Percentiles rank a stretch among this genome's conserved stretches.
Evolutionary conservation across 2,329 filamentous ascomycete genomes (phyloP).

Genomic region (Arachnomyces sp.): DNA sequence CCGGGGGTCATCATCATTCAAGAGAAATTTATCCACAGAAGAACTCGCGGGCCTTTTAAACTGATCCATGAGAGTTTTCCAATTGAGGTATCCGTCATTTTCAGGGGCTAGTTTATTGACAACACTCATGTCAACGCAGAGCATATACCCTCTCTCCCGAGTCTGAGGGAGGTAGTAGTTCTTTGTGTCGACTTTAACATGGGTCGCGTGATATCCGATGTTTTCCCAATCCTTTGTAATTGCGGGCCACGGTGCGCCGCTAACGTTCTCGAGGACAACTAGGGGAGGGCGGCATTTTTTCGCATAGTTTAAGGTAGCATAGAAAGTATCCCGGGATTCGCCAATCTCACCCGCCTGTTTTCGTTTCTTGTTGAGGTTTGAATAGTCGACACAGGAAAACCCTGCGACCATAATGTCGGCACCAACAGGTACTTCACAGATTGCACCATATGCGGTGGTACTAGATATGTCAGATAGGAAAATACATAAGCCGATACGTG

Average conservation of each 20-base stretch:
- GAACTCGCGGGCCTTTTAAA: conserved; percentile 55
- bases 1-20: conserved; percentile 48
- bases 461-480: conserved; percentile 28
- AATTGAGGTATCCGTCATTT: conserved; percentile 18
- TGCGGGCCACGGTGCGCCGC: conserved; percentile 50
- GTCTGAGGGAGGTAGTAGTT: conserved; percentile 69
- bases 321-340: conserved; percentile 60
- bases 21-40: conserved; percentile 55
- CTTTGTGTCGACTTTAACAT: conserved; percentile 57
- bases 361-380: conserved; percentile 52
- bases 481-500: not conserved
- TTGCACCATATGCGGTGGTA: conserved; percentile 60
- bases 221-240: conserved; percentile 40
- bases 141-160: conserved; percentile 51
- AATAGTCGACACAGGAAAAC: conserved; percentile 71
- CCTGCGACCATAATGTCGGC: conserved; percentile 64
- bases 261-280: conserved; percentile 67
- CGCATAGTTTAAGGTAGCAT: conserved; percentile 53
- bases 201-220: conserved; percentile 50
- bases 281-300: conserved; percentile 51
- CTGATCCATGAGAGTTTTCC: conserved; percentile 28
- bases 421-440: conserved; percentile 47
- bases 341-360: conserved; percentile 49
- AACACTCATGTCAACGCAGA: conserved; percentile 43
- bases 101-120: conserved; percentile 15